Percentiles rank a stretch among this genome's conserved stretches.
Conservation (phyloP, 2,329 filamentous ascomycete species). For the Ophiostoma himal-ulmi region DNA sequence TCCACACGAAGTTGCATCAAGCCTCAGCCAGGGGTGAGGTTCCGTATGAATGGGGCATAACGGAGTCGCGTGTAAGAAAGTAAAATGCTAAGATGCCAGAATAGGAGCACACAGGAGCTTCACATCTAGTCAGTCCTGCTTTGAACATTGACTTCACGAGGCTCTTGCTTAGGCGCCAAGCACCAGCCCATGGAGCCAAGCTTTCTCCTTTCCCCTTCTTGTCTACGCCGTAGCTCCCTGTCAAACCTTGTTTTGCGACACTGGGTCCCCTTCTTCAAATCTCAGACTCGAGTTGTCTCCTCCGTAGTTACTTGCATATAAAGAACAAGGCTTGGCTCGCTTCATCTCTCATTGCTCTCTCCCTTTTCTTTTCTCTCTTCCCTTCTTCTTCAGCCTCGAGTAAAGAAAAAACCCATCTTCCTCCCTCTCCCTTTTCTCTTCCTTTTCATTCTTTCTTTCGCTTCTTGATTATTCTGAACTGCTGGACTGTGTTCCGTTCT, state of each 20-base stretch:
- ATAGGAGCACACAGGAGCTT: background rate
- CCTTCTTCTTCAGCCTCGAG: constrained; percentile 16
- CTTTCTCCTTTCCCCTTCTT: constrained; percentile 18
- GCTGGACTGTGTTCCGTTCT: constrained; percentile 41
- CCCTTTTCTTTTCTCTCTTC: constrained; percentile 13
- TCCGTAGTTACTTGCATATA: constrained; percentile 19
- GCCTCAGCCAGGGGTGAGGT: background rate
- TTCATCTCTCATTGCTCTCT: background rate
- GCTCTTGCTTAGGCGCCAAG: constrained; percentile 20
- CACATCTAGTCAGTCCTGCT: background rate
- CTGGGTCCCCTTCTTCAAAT: background rate
- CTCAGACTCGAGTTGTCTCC: background rate
- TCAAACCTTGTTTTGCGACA: constrained; percentile 15
- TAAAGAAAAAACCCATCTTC: constrained; percentile 31
- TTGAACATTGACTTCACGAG: constrained; percentile 1
- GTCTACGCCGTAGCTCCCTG: constrained; percentile 1
- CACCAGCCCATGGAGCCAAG: constrained; percentile 15
- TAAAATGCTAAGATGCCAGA: background rate
- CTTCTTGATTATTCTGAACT: constrained; percentile 42
- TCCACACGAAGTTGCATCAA: constrained; percentile 5
- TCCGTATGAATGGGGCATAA: constrained; percentile 7
- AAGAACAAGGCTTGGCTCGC: constrained; percentile 20
- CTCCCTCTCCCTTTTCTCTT: constrained; percentile 24
- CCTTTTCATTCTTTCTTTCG: constrained; percentile 29
- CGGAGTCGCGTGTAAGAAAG: constrained; percentile 1